Evolutionary conservation across 2,329 filamentous ascomycete species (phyloP).

Genomic region (Tolypocladium tropicale): DNA sequence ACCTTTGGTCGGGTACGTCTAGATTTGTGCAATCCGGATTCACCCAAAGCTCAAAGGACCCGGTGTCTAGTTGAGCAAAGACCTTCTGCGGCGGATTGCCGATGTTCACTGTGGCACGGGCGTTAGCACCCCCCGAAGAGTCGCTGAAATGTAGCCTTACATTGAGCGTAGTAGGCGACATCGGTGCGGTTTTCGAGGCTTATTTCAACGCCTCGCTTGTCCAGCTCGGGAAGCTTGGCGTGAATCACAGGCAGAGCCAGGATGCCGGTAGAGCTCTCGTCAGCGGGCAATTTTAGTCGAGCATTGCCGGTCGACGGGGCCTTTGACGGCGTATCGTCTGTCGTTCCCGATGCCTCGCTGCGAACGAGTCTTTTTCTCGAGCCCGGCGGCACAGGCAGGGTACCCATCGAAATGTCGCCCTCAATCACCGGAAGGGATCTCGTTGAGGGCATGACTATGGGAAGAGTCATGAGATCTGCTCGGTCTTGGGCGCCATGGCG

Average conservation of each 20-base stretch:
- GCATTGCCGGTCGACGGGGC: neutral
- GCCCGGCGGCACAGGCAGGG: constrained; percentile 4
- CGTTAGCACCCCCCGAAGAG: neutral
- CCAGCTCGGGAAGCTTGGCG: constrained; percentile 19
- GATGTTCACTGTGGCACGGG: constrained; percentile 26
- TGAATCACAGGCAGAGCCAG: constrained; percentile 19
- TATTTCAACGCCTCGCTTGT: constrained; percentile 31
- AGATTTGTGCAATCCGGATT: constrained; percentile 49
- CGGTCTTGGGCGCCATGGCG: constrained; percentile 3
- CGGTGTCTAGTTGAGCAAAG: constrained; percentile 47
- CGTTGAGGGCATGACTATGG: neutral
- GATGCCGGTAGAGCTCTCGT: constrained; percentile 7
- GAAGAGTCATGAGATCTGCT: constrained; percentile 1
- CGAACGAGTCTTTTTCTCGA: neutral
- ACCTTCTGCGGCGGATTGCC: constrained; percentile 44
- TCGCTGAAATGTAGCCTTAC: constrained; percentile 18
- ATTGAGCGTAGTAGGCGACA: constrained; percentile 41
- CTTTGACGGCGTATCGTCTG: neutral
- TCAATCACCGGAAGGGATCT: neutral
- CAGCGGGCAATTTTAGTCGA: neutral
- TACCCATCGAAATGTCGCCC: constrained; percentile 1
- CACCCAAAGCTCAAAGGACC: constrained; percentile 51
- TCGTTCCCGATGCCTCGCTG: neutral
- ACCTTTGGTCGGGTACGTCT: constrained; percentile 25
- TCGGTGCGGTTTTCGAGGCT: constrained; percentile 39